Evolutionary conservation across 192 early-diverging fungal genomes (phyloP), one percentile per base, ranked within the genome.

Genomic region (Entrophospora sp.): DNA sequence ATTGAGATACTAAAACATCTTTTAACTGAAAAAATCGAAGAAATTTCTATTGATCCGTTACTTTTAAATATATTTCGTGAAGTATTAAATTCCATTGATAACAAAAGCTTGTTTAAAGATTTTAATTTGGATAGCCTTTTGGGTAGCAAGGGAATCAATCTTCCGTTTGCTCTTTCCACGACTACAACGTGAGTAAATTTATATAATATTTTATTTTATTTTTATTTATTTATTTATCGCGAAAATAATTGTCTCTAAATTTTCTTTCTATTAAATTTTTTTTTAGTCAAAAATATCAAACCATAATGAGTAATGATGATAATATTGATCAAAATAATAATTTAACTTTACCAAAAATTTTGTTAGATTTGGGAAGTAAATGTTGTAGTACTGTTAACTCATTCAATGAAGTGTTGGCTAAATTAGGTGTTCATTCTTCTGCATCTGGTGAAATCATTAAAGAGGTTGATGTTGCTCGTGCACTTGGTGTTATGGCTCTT

Each of bases 401-500:
- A 46, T 72, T 82, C 32, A 69, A 71, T 35, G 74, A 77, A 36
- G 10, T 82, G 10, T 42, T 84, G 35, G 67, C 59, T 27, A 71
- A 83, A 55, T 67, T 68, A 4, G 72, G 70, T 45, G 68, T 67
- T 12, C 9, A 16, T 16, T 64, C 61, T 14, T 4, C 44, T 14
- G 75, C 69, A 22, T 67, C 40, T 10, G 48, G 63, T 24, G 71
- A 69, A 31, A 55, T 57, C 13, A 70, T 77, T 1, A 56, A 68
- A 20, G 83, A 82, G 40, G 65, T 77, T 20, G 77, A 80, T 49
- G 79, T 90, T 20, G 85, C 86, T 14, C 79, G 81, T 22, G 71
- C 73, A 5, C 43, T 92, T 32, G 82, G 80, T 18, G 81, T 86
- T 77, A 89, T 92, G 82, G 79, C 78, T 7, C 53, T 63, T 30